Conservation (phyloP, 805 yeast species). For the Kregervanrija delftensis region DNA sequence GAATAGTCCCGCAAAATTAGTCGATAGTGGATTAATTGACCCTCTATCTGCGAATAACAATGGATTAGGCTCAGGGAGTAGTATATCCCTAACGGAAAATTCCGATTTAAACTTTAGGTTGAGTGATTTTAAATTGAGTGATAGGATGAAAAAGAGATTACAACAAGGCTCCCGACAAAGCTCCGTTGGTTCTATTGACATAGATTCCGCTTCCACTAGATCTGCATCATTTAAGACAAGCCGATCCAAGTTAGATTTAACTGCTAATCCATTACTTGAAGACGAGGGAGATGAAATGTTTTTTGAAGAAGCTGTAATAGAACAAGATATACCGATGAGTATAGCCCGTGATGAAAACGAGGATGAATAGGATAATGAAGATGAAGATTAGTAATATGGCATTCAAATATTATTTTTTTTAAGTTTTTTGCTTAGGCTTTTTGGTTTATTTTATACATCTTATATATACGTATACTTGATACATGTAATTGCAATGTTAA, state of each 20-base stretch:
- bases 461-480: too few species aligned
- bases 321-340: too few species aligned
- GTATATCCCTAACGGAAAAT: constrained; percentile 3
- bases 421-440: too few species aligned
- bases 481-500: too few species aligned
- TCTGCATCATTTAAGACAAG: constrained; percentile 18
- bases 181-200: neutral
- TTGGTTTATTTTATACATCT: too few species aligned
- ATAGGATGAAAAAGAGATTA: constrained; percentile 23
- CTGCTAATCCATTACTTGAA: constrained; percentile 12
- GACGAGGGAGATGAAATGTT: constrained; percentile 2
- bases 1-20: neutral
- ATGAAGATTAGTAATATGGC: neutral
- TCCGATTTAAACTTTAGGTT: constrained; percentile 16
- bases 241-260: constrained; percentile 10
- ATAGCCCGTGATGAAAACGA: neutral
- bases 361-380: neutral
- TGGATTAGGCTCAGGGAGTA: too few species aligned
- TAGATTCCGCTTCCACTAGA: constrained; percentile 8
- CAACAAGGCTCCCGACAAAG: constrained; percentile 12
- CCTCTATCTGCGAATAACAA: too few species aligned
- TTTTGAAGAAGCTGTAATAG: too few species aligned
- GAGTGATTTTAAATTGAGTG: constrained; percentile 24
- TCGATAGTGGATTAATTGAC: too few species aligned
- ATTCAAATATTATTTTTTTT: neutral